Base-by-base conservation (phyloP, 768 basidiomycete species). In the Boletus reticuloceps region DNA sequence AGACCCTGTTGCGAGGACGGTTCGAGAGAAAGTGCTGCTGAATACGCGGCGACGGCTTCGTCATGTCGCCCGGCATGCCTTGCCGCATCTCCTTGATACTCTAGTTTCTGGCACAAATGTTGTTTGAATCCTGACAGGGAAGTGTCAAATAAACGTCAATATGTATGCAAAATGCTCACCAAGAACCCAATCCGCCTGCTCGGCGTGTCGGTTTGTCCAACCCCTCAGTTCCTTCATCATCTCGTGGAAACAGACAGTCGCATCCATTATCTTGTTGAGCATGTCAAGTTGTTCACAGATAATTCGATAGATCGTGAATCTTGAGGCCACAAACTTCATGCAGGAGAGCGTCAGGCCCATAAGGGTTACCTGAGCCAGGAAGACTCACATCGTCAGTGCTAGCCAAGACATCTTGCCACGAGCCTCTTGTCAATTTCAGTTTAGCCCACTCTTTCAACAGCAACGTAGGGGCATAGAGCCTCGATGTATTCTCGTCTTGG, bases 41-140 rank as follows among this genome's bases (percentile, higher is more conserved):
- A 51, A 25, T 60, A 56, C 1, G 39, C 40, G 7, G n/a, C 37
- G 20, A 60, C 45, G 10, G 58, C 54, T 19, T 51, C 37, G 4
- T 51, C 29, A 20, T 44, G 29, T 2, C 6, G 16, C n/a, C 13
- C 11, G 3, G 47, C 29, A 10, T 20, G 10, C 58, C 40, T 50
- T 14, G 48, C 47, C 5, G 17, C 8, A 27, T 58, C 53, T 5
- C 51, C 54, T 16, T 34, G 40, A 5, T 8, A 10, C 20, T 51
- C 40, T 5, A 51, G 31, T n/a, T 41, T 36, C 6, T 4, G 16
- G 1, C 10, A 12, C 14, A 4, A 25, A 17, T 31, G 14, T 10
- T 11, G 16, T 42, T 25, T 42, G 40, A 34, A 51, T 10, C 17
- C 32, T 36, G 16, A 37, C 2, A 16, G 34, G 34, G 14, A 19